Percentiles rank a stretch among this genome's conserved stretches.
phyloP scores from a whole-genome alignment of 345 rosid species.

The Pistacia vera region DNA sequence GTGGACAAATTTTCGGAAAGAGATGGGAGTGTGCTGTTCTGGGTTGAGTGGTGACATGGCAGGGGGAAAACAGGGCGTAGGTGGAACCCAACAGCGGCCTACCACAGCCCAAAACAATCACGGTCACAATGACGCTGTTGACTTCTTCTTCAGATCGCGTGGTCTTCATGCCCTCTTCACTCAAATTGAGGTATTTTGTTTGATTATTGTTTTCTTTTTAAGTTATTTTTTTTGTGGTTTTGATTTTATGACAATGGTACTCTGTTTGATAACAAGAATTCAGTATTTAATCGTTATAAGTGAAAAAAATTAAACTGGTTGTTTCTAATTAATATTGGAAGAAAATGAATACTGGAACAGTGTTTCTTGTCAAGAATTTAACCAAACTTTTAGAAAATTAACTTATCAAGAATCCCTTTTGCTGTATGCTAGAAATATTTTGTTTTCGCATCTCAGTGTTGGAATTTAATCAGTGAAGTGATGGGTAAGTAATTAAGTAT shows the following conservation, averaged over 20 bases:
- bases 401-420: neutral
- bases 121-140: slow-evolving; percentile 61
- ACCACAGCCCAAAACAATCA: slow-evolving; percentile 22
- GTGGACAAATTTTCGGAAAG: neutral
- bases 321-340: too few relatives aligned
- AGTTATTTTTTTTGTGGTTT: too few relatives aligned
- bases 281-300: too few relatives aligned
- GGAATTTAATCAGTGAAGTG: too few relatives aligned
- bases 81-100: slow-evolving; percentile 51
- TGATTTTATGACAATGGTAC: too few relatives aligned
- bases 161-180: slow-evolving; percentile 58
- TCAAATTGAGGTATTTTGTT: slow-evolving; percentile 60
- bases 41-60: slow-evolving; percentile 41
- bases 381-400: neutral
- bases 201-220: neutral
- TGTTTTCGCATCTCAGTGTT: too few relatives aligned
- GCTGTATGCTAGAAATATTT: neutral
- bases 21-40: slow-evolving; percentile 68
- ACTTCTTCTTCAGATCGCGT: slow-evolving; percentile 57
- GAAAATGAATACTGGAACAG: too few relatives aligned
- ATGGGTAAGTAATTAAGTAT: too few relatives aligned
- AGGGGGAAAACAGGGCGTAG: slow-evolving; percentile 78
- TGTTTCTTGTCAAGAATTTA: too few relatives aligned
- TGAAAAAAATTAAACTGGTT: too few relatives aligned
- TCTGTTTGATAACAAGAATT: too few relatives aligned